Evolutionary conservation across 306 rosid species (phyloP).

Genomic region (Gastrolobium bilobum): DNA sequence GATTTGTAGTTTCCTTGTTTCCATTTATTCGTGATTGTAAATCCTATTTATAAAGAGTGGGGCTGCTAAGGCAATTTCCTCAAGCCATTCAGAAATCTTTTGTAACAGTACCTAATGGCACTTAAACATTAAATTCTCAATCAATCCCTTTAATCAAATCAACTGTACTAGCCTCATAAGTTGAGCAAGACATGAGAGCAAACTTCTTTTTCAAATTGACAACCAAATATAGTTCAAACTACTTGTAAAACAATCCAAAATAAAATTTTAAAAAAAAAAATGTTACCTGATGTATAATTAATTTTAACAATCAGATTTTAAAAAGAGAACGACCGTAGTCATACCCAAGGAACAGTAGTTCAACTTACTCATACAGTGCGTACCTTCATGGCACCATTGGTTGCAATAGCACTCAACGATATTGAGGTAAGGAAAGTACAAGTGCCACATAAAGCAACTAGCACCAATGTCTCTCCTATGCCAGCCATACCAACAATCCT

Average conservation of each 20-base stretch:
- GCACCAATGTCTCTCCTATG: slow-evolving; percentile 74
- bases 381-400: slow-evolving; percentile 99
- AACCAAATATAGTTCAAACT: slow-evolving; percentile 15
- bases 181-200: slow-evolving; percentile 41
- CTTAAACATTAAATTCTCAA: slow-evolving; percentile 11
- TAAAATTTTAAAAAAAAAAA: slow-evolving; percentile 27
- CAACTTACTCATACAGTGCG: slow-evolving; percentile 36
- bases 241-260: slow-evolving; percentile 20
- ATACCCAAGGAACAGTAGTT: slow-evolving; percentile 18
- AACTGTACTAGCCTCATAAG: slow-evolving; percentile 16
- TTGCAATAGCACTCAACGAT: slow-evolving; percentile 98
- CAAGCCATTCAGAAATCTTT: no score
- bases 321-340: slow-evolving; percentile 22
- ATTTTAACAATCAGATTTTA: slow-evolving; percentile 30
- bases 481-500: slow-evolving; percentile 99
- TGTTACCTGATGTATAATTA: neutral
- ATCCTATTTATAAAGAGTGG: no score
- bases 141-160: slow-evolving; percentile 17
- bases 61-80: no score
- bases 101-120: neutral
- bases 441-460: slow-evolving; percentile 86
- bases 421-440: slow-evolving; percentile 96
- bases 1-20: no score
- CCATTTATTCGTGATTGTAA: no score
- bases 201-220: slow-evolving; percentile 42